Base-by-base conservation (phyloP, 306 rosid species). In the Senna siamea region DNA sequence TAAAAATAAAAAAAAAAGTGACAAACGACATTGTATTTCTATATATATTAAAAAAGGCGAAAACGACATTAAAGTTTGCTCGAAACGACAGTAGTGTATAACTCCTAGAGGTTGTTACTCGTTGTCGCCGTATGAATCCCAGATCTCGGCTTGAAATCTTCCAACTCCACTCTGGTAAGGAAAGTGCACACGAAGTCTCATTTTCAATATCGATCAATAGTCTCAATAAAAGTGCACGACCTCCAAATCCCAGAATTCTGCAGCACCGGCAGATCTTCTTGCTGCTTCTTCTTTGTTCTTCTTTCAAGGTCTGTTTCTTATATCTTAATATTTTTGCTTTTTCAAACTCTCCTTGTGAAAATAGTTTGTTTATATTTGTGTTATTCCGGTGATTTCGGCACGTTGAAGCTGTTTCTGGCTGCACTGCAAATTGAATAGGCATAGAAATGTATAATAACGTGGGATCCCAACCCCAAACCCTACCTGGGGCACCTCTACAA, bases 381-480 rank as follows among this genome's bases (percentile, higher is more conserved):
- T 69, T 43, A 46, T 32, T 26, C n/a, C 53, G 66, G 55, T 50
- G 52, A 58, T 56, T 64, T 56, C 2, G 28, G 20, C 2, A 17
- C 47, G 48, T 41, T 55, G 20, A 50, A 65, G 43, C 7, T 70
- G 59, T 46, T 76, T 76, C 32, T 77, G 63, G 48, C 32, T 37
- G 13, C 9, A 40, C 1, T 20, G 26, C 28, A 7, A 8, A 10
- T 75, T 44, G 41, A 40, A 4, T 80, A 48, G 40, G 68, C 78
- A 37, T 79, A 82, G 86, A 78, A 71, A 94, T 94, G 96, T 88
- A 89, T 72, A 85, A 53, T 76, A 88, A 89, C 44, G 85, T 74
- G 62, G 96, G 91, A 81, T 60, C 85, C 61, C 96, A 88, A 80
- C 81, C 69, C 35, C 69, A 63, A 40, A 11, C 23, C 66, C 66